Conservation (phyloP, 176 grass and related monocot genomes). For the Aegilops sharonensis region DNA sequence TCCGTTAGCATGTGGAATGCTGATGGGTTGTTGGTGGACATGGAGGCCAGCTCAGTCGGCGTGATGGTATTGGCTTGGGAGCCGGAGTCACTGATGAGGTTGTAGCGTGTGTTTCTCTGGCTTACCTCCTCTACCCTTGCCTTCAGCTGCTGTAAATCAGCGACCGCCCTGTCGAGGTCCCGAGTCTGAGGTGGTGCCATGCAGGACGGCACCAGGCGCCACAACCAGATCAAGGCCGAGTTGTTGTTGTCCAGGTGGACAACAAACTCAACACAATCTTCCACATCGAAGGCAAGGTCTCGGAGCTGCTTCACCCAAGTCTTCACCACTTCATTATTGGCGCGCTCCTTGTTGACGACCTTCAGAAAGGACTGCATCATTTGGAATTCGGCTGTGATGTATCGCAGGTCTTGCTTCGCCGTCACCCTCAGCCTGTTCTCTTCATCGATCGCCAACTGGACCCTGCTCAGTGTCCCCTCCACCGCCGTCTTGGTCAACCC, state of each 20-base stretch:
- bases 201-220: neutral
- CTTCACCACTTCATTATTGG: neutral
- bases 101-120: neutral
- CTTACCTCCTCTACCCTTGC: neutral
- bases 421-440: neutral
- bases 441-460: neutral
- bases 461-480: neutral
- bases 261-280: neutral
- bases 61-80: neutral
- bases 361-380: neutral
- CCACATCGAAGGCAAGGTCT: neutral
- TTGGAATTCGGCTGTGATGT: neutral
- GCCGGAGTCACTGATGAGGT: neutral
- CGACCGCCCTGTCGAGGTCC: neutral
- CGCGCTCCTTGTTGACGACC: neutral
- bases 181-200: neutral
- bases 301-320: neutral
- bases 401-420: neutral
- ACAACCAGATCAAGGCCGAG: neutral
- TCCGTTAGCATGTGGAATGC: neutral
- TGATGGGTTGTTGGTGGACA: neutral
- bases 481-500: neutral
- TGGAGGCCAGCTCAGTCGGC: neutral
- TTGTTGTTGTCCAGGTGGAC: neutral
- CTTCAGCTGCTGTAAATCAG: neutral